A percentile compares a stretch with the other conserved stretches of the same genome.
Conservation (phyloP, 2,329 filamentous ascomycete genomes). For the Neurospora sp. region DNA sequence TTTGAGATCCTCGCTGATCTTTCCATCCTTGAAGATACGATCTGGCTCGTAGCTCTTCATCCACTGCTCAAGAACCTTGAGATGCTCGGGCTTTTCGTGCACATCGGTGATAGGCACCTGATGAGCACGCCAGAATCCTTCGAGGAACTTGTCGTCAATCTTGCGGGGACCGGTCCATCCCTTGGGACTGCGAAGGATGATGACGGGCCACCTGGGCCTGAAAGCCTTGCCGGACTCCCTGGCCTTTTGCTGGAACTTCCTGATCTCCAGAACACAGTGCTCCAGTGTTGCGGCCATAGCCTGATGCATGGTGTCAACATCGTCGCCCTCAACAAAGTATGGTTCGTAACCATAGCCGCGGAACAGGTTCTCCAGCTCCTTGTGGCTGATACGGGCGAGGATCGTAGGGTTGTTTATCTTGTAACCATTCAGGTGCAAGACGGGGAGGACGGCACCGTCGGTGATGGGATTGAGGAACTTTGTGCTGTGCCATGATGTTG, state of each 20-base stretch:
- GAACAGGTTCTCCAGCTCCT: conserved; percentile 61
- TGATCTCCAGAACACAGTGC: conserved; percentile 60
- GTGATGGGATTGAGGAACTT: conserved; percentile 74
- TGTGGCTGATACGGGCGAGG: conserved; percentile 62
- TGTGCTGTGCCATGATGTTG: conserved; percentile 72
- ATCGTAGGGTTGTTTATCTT: conserved; percentile 77
- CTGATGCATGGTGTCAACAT: conserved; percentile 67
- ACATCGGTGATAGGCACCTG: conserved; percentile 69
- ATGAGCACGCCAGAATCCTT: conserved; percentile 71
- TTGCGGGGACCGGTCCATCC: conserved; percentile 71
- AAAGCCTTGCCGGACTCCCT: conserved; percentile 59
- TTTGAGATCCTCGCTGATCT: conserved; percentile 50
- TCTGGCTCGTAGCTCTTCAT: conserved; percentile 70
- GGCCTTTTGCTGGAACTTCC: conserved; percentile 58
- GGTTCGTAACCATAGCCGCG: conserved; percentile 68
- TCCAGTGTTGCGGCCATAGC: conserved; percentile 72
- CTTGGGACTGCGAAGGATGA: conserved; percentile 67
- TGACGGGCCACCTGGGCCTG: conserved; percentile 69
- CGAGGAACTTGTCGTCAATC: conserved; percentile 58
- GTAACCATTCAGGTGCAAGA: conserved; percentile 73
- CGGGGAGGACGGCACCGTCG: conserved; percentile 67
- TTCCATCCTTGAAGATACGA: conserved; percentile 56
- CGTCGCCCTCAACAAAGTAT: conserved; percentile 70
- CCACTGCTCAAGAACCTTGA: conserved; percentile 63
- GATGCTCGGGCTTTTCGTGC: conserved; percentile 50